Base-by-base conservation (phyloP, 306 rosid genomes). In the Cucurbita maxima region DNA sequence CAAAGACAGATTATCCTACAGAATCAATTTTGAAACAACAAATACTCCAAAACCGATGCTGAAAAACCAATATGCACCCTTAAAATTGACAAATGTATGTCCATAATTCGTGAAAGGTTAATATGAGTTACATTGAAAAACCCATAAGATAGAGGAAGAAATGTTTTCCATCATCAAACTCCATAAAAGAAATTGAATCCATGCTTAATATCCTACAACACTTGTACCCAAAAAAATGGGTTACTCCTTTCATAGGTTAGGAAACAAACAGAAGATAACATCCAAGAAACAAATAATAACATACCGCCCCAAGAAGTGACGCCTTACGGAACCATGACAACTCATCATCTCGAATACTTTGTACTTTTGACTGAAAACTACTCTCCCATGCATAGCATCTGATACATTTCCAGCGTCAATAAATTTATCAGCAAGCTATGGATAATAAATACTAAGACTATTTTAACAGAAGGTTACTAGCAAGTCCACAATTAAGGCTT, bases 361-460 rank as follows among this genome's bases (percentile, higher is more conserved):
- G 82, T 55, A 94, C 89, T 82, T 85, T 94, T 41, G 95, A 85
- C 79, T 89, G 87, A 87, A 94, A 94, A 89, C 98, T 94, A 79
- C 86, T 84, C 87, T 94, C 98, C 98, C 98, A 94, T 41, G 98
- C 97, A 85, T 90, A 94, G 81, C 92, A 91, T 73, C 98, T 94
- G 83, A 78, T 58, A 75, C 84, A 86, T 81, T 84, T 82, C 41
- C 56, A 47, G 30, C 11, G 10, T 14, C 76, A 73, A 69, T 74
- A 76, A 53, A 78, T 52, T 25, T 55, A 53, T 30, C 43, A 76
- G 78, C 37, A 55, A 53, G 19, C 7, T 18, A 8, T 19, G 56
- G 54, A 8, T 11, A 40, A 19, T 55, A 19, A 73, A 55, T 53
- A 52, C 36, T 40, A 4, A 7, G 53, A 70, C 14, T 13, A 43